These are phyloP conservation scores for Coccomyxa sp. DNA, from an alignment of 139 green algal genomes.

Conservation along the genomic window DNA sequence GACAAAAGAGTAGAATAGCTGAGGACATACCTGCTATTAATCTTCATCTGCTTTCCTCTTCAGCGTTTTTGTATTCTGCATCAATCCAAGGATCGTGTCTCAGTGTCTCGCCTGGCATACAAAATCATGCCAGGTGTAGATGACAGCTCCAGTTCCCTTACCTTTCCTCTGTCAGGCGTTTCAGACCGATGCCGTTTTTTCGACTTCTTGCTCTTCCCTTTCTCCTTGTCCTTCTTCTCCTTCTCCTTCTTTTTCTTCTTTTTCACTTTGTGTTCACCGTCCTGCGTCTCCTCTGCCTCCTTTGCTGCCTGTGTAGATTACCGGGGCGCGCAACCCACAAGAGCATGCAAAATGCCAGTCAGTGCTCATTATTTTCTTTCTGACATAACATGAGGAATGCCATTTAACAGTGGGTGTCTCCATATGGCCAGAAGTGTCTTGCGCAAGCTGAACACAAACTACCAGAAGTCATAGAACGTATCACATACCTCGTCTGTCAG, in stretches of 20 bases:
- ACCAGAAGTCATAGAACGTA: neutral
- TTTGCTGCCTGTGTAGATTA: neutral
- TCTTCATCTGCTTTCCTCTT: too few relatives aligned
- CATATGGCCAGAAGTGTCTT: neutral
- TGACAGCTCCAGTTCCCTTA: too few relatives aligned
- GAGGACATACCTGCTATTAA: too few relatives aligned
- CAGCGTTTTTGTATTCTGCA: too few relatives aligned
- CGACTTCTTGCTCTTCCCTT: slow-evolving; percentile 11
- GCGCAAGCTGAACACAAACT: too few relatives aligned
- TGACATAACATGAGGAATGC: neutral
- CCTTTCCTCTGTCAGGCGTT: too few relatives aligned
- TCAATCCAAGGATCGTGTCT: too few relatives aligned
- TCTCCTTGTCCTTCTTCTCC: slow-evolving; percentile 17
- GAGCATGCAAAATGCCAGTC: neutral
- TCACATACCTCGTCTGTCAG: neutral
- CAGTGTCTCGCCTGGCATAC: too few relatives aligned
- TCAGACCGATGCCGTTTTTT: slow-evolving; percentile 1
- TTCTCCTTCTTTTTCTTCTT: slow-evolving; percentile 8
- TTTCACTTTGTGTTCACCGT: neutral
- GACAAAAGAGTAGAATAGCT: too few relatives aligned
- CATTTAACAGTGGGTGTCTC: neutral
- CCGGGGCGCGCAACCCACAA: neutral
- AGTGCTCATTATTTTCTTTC: too few relatives aligned
- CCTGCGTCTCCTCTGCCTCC: neutral
- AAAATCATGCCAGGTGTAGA: too few relatives aligned